Base-by-base conservation (phyloP, 139 green algal species). In the Eudorina sp. region DNA sequence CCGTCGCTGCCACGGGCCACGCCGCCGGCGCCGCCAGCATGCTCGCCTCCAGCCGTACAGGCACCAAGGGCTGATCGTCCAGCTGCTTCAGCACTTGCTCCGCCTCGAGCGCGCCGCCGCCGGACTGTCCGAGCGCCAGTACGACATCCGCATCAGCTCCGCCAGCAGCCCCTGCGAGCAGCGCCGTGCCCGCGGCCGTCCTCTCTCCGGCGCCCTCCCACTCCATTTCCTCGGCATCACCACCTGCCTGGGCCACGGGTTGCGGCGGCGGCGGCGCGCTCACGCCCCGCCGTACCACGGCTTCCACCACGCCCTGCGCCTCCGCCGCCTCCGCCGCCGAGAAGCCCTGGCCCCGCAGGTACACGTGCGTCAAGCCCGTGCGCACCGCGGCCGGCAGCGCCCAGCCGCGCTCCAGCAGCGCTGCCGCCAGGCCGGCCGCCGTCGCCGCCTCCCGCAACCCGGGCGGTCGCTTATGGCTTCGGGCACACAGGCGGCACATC, bases 331-430 rank as follows among this genome's bases (percentile, higher is more conserved):
- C 83, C 2, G 68, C 36, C 21, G 46, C 16, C 0, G 68, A 68
- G 51, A 74, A 70, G 68, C 46, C 69, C 83, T 88, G 83, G n/a
- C 77, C 84, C 0, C 80, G 51, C 27, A 94, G 23, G 53, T 95
- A 95, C 21, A 80, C 89, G 40, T 93, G 90, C 40, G 75, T 16
- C 94, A 95, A 98, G 0, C 89, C 91, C 8, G 60, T 68, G 1
- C 36, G 38, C 83, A 97, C 78, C 8, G 94, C 94, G 14, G 27
- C 19, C 41, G 3, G 27, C 45, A 94, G 53, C 0, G 41, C 31
- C 89, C 89, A 94, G 23, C 97, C 97, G 11, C 94, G 82, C 73
- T 89, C 34, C 25, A 95, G 77, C 75, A 99, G 90, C 38, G 91
- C 90, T 0, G 46, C 25, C 14, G 92, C 62, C 43, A 98, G 88